Evolutionary conservation across 2,329 filamentous ascomycete genomes (phyloP), one percentile per base, ranked within the genome.

Genomic region (Zymoseptoria crescenta): DNA sequence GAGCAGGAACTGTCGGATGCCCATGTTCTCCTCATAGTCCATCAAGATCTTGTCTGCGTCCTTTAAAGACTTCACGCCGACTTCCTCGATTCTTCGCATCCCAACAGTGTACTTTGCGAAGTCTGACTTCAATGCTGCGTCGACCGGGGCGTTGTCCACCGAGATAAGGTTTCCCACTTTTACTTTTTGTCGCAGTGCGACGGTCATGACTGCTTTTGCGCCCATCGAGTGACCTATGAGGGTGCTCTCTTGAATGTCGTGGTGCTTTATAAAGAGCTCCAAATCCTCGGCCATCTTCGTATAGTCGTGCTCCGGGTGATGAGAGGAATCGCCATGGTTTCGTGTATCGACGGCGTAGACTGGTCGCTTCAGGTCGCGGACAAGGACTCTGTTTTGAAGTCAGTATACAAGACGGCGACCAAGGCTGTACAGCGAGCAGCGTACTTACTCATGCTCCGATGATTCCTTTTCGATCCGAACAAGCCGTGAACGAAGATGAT

Each of bases 171-270:
- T 84, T 16, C 81, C 79, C 59, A 96, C 81, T 2, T 85, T 76
- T 5, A 83, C 77, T 0, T 90, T 89, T 0, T 84, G 81, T 50
- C 82, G 79, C 41, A 97, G 82, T 3, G 91, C 91, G 59, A 96
- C 79, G 0, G 88, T 80, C 93, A 97, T 96, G 67, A 90, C 91
- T 1, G 88, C 86, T 78, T 97, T 97, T 52, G 93, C 93, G 63
- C 94, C 93, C 93, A 97, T 97, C 1, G 91, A 96, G 75, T 97
- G 94, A 0, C 93, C 93, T 68, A 97, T 94, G 28, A 97, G 76
- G 0, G 88, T 91, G 1, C 87, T 80, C 28, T 88, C 78, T 51
- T 81, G 77, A n/a, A 96, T 76, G 3, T 80, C 77, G 72, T 95
- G 87, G 57, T 88, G 77, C 4, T 80, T 68, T 58, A 97, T 87